Evolutionary conservation across 2,329 filamentous ascomycete genomes (phyloP), one percentile per base, ranked within the genome.

Genomic region (Penicillium expansum): DNA sequence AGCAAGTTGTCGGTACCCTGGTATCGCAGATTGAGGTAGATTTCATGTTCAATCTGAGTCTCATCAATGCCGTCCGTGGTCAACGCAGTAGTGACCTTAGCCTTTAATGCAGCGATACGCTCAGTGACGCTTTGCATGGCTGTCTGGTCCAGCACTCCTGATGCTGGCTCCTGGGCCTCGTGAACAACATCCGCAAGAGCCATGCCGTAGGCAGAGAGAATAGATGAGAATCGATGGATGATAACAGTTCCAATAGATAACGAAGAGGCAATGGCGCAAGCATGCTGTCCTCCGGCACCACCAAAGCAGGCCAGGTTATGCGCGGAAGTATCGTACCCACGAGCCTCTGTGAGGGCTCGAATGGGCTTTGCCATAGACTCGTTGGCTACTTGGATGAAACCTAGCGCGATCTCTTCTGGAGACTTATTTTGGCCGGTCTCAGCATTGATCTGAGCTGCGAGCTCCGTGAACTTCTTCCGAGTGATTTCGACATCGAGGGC

Each of bases 191-290:
- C 92, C 10, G 92, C 92, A 5, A 97, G 77, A 0, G 92, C 91
- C 88, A 97, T 93, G 14, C 92, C 92, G 63, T 96, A 96, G 0
- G 92, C 92, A 0, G 92, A 96, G 0, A 96, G 80, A 0, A 97
- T 90, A 0, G 92, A 96, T 0, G 92, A 96, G 71, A 96, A 96
- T 56, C 90, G 82, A 72, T 97, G 92, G 1, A 97, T 83, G 10
- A 97, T 80, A 32, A 96, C 42, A 20, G 42, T 44, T 93, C 70
- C 95, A 91, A 27, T 83, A 85, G 62, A 96, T 91, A 0, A 91
- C 91, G 1, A 97, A 79, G 3, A 89, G 2, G 92, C 92, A 60
- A 96, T 95, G 1, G 91, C 91, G n/a, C 95, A 91, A 1, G 92
- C 92, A 67, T 97, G 92, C 71, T 97, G 92, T 0, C 92, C 92